A percentile compares a stretch with the other conserved stretches of the same genome.
Conservation (phyloP, 768 basidiomycete genomes). For the Boletales sp. region DNA sequence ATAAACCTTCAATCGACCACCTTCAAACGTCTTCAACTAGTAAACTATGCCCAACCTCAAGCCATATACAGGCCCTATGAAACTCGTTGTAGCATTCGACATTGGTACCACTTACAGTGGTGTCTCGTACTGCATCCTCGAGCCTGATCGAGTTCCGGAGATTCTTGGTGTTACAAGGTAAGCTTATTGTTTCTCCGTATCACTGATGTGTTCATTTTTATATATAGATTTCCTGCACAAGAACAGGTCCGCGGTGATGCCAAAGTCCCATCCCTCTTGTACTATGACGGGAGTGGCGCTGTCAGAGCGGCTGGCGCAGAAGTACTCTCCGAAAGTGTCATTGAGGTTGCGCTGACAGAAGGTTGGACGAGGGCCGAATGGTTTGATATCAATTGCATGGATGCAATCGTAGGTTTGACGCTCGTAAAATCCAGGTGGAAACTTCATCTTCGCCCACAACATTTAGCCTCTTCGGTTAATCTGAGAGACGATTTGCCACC, state of each 20-base stretch:
- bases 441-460: slow-evolving; percentile 17
- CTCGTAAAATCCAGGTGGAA: slow-evolving; percentile 20
- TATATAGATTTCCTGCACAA: slow-evolving; percentile 37
- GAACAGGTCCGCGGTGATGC: slow-evolving; percentile 36
- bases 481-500: slow-evolving; percentile 28
- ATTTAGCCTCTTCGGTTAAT: slow-evolving; percentile 16
- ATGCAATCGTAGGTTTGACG: not conserved
- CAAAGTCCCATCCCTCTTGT: slow-evolving; percentile 43
- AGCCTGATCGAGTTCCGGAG: slow-evolving; percentile 9
- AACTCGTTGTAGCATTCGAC: slow-evolving; percentile 44
- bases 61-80: slow-evolving; percentile 10
- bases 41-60: slow-evolving; percentile 4
- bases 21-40: not conserved
- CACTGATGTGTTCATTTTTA: not conserved
- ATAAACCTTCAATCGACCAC: not conserved
- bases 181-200: not conserved
- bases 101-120: slow-evolving; percentile 47
- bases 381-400: slow-evolving; percentile 1
- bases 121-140: slow-evolving; percentile 33
- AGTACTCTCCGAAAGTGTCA: slow-evolving; percentile 28
- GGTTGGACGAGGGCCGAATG: slow-evolving; percentile 16
- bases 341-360: slow-evolving; percentile 33
- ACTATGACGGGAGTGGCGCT: slow-evolving; percentile 37
- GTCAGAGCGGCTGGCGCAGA: slow-evolving; percentile 41
- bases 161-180: slow-evolving; percentile 9